Evolutionary conservation across 1,139 yeast genomes (phyloP), one percentile per base, ranked within the genome.

Genomic region (Yamadazyma dendronema): DNA sequence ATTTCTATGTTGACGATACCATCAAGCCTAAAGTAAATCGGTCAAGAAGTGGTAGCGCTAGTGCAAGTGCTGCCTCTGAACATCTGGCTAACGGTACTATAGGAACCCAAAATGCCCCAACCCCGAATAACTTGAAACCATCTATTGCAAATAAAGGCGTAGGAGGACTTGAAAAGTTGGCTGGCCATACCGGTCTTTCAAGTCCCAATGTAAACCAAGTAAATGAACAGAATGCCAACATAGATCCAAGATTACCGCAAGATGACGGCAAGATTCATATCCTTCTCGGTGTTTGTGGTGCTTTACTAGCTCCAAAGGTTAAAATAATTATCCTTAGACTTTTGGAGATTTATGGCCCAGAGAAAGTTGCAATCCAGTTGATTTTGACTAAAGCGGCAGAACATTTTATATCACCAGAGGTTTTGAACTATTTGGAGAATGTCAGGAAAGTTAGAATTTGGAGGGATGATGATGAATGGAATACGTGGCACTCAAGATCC

Each of bases 391-490:
- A 79, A 41, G 78, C 95, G 1, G 88, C 96, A 13, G 95, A 85
- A 48, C 82, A 84, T 56, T 87, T 90, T 57, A 74, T 89, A 12
- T 65, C 81, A 6, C 84, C 83, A 7, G 74, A 84, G 35, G 72
- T 75, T 43, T 46, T 70, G 34, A 55, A 52, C 35, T 54, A 56
- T 37, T 48, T 71, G 32, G 75, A 69, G 44, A 59, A 48, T 30
- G 53, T 48, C 23, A 65, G 65, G 46, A 65, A 65, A 39, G 77
- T 87, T 5, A 75, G 81, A 37, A 74, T 88, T 8, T 90, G 97
- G 97, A 75, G 86, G 53, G 96, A 90, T 57, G 69, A 74, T 33
- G 97, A 90, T 57, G 97, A 90, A 62, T 90, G 97, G 97, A 73
- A 68, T 33, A 81, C 88, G 3, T 89, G 97, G 97, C 75, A 77